Base-by-base conservation (phyloP, 306 rosid genomes). In the barrel medic (Medicago truncatula) region DNA sequence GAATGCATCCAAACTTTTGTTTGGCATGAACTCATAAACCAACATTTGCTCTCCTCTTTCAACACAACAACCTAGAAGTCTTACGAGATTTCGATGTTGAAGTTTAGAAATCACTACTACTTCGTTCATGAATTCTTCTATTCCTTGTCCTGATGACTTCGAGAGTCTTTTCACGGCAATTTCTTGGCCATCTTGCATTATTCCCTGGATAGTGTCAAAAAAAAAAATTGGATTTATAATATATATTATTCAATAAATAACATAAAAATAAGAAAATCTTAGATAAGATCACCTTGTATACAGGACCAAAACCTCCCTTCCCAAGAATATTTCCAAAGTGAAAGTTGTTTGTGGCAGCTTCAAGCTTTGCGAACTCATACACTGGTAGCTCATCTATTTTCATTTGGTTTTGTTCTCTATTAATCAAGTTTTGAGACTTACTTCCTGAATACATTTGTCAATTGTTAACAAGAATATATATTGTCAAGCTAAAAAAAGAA, bases 51-150 rank as follows among this genome's bases (percentile, higher is more conserved):
- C 89, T 0, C 73, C 80, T 44, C 77, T 34, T 75, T 86, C 85
- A 44, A 81, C 28, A 36, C 89, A 83, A n/a, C 87, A 86, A 8
- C 89, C 89, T 28, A 78, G 74, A 40, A 86, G 74, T 17, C 83
- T 74, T 17, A 86, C 87, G 56, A 86, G 86, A 84, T 86, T 86
- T 14, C 84, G 78, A 52, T 86, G 90, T 43, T 86, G 90, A 31
- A 86, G 88, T 41, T 84, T 81, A 34, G 88, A 81, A 73, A 84
- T 79, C 58, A 86, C 83, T 1, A 60, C 70, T 3, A 86, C 83
- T 70, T 86, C 88, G 25, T 84, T 86, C 75, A 76, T 86, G 47
- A 86, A 79, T 73, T 86, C 90, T 78, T 84, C 83, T 1, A 61
- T 0, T 18, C 86, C 90, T 67, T 86, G 90, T 5, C 79, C 76